These are phyloP conservation scores for Leptographium flavum DNA, from an alignment of 2,329 filamentous ascomycete genomes.

Conservation along the genomic window DNA sequence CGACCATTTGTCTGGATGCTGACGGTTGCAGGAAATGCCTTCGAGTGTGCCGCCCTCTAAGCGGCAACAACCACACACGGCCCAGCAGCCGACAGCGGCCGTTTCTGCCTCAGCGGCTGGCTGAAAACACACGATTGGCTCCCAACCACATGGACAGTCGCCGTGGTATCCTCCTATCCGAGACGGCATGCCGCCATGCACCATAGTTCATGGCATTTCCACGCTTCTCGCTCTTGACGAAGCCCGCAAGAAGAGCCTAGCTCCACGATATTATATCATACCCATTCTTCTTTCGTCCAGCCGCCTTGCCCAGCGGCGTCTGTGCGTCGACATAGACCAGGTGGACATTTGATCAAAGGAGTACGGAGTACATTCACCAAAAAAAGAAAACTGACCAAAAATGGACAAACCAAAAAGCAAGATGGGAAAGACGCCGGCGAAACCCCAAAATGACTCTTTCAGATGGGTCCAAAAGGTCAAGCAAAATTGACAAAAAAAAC, in stretches of 20 bases:
- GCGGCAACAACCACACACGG: slow-evolving; percentile 1
- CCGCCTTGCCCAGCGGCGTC: neutral
- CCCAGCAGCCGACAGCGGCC: neutral
- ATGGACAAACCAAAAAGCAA: neutral
- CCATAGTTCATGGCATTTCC: neutral
- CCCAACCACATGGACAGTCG: neutral
- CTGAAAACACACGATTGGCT: neutral
- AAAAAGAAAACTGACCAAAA: neutral
- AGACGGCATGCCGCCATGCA: neutral
- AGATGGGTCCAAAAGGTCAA: neutral
- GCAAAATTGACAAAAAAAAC: neutral
- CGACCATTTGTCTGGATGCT: neutral
- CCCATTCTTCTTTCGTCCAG: neutral
- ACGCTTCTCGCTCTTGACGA: neutral
- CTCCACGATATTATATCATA: neutral
- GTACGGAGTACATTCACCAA: too few relatives aligned
- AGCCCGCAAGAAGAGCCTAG: neutral
- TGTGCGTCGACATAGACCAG: neutral
- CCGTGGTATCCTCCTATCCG: neutral
- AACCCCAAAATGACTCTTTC: neutral
- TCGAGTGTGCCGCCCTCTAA: neutral
- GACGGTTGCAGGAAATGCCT: neutral
- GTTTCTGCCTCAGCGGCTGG: neutral
- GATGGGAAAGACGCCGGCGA: neutral
- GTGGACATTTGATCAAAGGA: neutral